Evolutionary conservation across 192 early-diverging fungal species (phyloP).

Genomic region (Dispira simplex): DNA sequence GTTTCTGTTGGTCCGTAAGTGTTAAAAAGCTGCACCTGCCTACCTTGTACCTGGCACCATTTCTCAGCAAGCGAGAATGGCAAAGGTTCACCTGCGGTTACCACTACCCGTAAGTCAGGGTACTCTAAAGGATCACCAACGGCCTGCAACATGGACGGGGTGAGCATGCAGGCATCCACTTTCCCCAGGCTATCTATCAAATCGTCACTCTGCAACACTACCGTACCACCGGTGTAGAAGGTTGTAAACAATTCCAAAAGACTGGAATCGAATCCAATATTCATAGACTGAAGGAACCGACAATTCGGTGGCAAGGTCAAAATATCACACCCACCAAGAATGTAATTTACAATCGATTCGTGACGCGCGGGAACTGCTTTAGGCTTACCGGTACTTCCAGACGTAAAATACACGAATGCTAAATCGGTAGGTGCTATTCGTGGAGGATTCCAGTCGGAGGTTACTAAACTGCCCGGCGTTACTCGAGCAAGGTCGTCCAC

Average conservation of each 20-base stretch:
- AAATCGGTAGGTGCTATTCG: not conserved
- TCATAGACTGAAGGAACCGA: not conserved
- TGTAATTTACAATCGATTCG: not conserved
- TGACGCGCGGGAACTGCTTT: not conserved
- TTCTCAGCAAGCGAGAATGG: not conserved
- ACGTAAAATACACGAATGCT: conserved; percentile 1
- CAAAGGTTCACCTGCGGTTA: not conserved
- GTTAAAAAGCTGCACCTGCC: not conserved
- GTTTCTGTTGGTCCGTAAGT: not conserved
- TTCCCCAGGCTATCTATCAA: not conserved
- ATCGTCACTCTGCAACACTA: not conserved
- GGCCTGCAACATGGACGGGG: not conserved
- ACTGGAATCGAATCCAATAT: not conserved
- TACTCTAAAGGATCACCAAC: not conserved
- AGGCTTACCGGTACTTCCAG: conserved; percentile 3
- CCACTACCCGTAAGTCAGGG: not conserved
- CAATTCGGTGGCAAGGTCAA: not conserved
- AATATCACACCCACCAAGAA: not conserved
- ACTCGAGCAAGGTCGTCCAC: too few relatives aligned
- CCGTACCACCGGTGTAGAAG: not conserved
- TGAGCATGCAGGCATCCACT: not conserved
- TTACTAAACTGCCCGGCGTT: not conserved
- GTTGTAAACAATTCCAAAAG: not conserved
- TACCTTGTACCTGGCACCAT: not conserved
- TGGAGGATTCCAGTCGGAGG: not conserved